phyloP scores from a whole-genome alignment of 2,329 filamentous ascomycete genomes.

The Venturia nashicola region DNA sequence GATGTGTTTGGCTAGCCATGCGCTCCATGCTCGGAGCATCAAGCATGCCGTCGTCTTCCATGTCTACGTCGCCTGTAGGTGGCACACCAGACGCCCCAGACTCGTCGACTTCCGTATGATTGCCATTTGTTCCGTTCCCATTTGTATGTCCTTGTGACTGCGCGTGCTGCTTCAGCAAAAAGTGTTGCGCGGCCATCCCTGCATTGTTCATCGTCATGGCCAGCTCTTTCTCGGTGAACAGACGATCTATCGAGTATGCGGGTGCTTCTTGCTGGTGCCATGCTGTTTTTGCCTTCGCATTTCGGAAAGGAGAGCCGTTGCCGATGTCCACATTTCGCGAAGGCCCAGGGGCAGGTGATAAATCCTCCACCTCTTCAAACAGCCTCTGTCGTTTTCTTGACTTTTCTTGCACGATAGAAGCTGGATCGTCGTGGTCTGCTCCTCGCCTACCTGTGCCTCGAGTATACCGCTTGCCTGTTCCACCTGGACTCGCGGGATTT shows the following conservation, averaged over 20 bases:
- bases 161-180: constrained; percentile 39
- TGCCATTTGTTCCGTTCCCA: constrained; percentile 21
- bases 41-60: constrained; percentile 22
- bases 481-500: constrained; percentile 50
- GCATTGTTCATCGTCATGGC: constrained; percentile 49
- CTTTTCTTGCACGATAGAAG: constrained; percentile 30
- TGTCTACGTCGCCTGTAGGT: constrained; percentile 12
- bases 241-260: constrained; percentile 48
- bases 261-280: constrained; percentile 46
- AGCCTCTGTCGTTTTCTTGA: constrained; percentile 47
- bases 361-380: constrained; percentile 33
- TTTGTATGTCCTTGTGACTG: constrained; percentile 14
- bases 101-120: constrained; percentile 2
- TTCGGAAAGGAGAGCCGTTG: constrained; percentile 37
- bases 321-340: constrained; percentile 34
- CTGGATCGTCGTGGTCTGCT: constrained; percentile 33
- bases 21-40: constrained; percentile 47
- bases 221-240: constrained; percentile 57
- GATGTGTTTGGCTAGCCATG: constrained; percentile 44
- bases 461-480: constrained; percentile 51
- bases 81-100: background rate
- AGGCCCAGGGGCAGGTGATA: constrained; percentile 23
- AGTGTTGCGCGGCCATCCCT: constrained; percentile 43
- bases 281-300: constrained; percentile 38
- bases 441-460: constrained; percentile 46